These are phyloP conservation scores for Salvia splendens DNA, from an alignment of 257 asterid genomes.

Conservation along the genomic window DNA sequence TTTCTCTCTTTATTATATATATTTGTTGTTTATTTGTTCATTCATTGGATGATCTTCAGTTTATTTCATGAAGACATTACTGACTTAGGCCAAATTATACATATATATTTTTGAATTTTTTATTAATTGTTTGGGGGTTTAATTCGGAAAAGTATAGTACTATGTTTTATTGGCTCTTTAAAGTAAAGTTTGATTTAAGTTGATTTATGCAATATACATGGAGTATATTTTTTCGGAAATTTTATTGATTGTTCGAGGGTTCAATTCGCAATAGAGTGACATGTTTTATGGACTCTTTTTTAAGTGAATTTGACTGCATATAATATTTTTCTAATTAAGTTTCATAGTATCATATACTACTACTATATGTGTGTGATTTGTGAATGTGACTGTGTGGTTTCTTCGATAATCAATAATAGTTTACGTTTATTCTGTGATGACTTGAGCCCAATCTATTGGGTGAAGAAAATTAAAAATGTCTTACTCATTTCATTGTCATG, in stretches of 20 bases:
- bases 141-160: constrained; percentile 22
- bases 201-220: not conserved
- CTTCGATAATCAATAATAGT: no score
- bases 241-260: not conserved
- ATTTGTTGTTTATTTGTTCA: constrained; percentile 29
- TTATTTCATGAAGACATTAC: constrained; percentile 59
- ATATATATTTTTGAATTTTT: constrained; percentile 12
- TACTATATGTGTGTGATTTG: no score
- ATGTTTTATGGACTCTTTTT: no score
- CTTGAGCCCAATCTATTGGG: no score
- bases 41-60: constrained; percentile 54
- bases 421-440: no score
- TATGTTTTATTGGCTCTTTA: constrained; percentile 27
- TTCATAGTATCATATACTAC: constrained; percentile 15
- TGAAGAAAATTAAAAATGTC: no score
- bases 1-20: constrained; percentile 3
- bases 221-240: constrained; percentile 15
- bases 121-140: not conserved
- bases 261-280: constrained; percentile 23
- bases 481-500: not conserved
- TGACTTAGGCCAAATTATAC: constrained; percentile 30
- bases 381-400: no score
- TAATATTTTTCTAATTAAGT: not conserved
- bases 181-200: constrained; percentile 37
- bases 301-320: no score